Evolutionary conservation across 2,329 filamentous ascomycete genomes (phyloP), one percentile per base, ranked within the genome.

Genomic region (Talaromyces sp.): DNA sequence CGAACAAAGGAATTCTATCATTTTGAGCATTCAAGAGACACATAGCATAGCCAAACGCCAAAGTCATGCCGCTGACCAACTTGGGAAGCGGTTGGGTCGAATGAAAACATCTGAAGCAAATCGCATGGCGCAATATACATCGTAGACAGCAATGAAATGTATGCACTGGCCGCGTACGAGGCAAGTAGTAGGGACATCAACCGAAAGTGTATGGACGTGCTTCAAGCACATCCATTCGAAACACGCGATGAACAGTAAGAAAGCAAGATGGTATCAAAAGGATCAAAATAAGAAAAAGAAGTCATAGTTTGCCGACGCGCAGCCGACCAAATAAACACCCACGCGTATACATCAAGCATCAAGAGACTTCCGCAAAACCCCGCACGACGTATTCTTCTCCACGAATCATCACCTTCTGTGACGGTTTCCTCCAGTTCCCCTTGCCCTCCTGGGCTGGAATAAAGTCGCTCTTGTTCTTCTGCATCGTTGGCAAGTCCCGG

Each of bases 361-460:
- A 59, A 49, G 39, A 22, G n/a, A 56, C 31, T 59, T 64, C 64
- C 19, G 52, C 45, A 59, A 66, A 66, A 15, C 64, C 64, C 11
- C 64, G 64, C 3, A 66, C 64, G n/a, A 66, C 64, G 25, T 66
- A 66, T 19, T 66, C 64, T 49, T 66, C 64, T 3, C 64, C 64
- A 9, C 64, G 64, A 13, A 66, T 62, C 43, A 37, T 43, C 37
- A 66, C 64, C 43, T 50, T 50, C 22, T 66, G 52, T 9, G 41
- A 57, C n/a, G 64, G 64, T 43, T 62, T 66, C 33, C 64, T 56
- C 64, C 64, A 66, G 19, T 66, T 66, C 1, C 59, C 59, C 25
- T 66, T 66, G n/a, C 64, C 64, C 43, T 66, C 64, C 45, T 54
- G 43, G 27, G 64, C 60, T 4, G 33, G 39, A 22, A 27, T n/a